phyloP scores from a whole-genome alignment of 768 basidiomycete genomes.

The Panellus pusillus region DNA sequence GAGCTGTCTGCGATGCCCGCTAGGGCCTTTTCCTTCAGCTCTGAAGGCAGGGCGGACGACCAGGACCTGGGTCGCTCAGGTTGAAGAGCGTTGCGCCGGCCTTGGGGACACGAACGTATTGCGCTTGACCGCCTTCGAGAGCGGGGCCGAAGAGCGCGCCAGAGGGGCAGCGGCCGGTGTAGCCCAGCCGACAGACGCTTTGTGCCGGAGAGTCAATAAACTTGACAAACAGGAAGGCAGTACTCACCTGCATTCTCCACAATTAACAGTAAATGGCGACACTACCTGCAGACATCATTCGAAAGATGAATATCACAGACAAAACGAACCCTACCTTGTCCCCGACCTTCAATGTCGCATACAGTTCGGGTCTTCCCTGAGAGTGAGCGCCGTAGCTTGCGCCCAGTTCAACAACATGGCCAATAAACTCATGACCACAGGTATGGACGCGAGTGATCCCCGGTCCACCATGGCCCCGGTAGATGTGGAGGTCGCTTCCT shows the following conservation, averaged over 20 bases:
- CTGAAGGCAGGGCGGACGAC: conserved; percentile 38
- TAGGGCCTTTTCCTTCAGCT: conserved; percentile 39
- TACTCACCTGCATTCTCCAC: conserved; percentile 81
- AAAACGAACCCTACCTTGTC: conserved; percentile 42
- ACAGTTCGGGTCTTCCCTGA: conserved; percentile 58
- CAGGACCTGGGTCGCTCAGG: conserved; percentile 47
- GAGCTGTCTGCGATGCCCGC: conserved; percentile 58
- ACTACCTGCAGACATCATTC: conserved; percentile 44
- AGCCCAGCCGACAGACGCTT: conserved; percentile 73
- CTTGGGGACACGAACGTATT: conserved; percentile 75
- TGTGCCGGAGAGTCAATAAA: background rate
- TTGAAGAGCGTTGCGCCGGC: conserved; percentile 79
- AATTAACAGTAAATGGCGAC: conserved; percentile 78
- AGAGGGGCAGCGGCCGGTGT: conserved; percentile 66
- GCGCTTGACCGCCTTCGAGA: conserved; percentile 76
- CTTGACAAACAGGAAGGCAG: background rate
- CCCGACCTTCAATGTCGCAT: conserved; percentile 63
- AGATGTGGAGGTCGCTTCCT: conserved; percentile 75
- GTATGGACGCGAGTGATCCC: conserved; percentile 56
- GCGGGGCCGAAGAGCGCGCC: conserved; percentile 62
- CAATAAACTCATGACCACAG: conserved; percentile 78
- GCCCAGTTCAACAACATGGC: conserved; percentile 69
- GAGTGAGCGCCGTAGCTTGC: conserved; percentile 46
- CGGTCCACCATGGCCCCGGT: conserved; percentile 61
- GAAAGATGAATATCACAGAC: background rate